A percentile compares a stretch with the other conserved stretches of the same genome.
Conservation (phyloP, 306 rosid species). For the Glycine tomentella region DNA sequence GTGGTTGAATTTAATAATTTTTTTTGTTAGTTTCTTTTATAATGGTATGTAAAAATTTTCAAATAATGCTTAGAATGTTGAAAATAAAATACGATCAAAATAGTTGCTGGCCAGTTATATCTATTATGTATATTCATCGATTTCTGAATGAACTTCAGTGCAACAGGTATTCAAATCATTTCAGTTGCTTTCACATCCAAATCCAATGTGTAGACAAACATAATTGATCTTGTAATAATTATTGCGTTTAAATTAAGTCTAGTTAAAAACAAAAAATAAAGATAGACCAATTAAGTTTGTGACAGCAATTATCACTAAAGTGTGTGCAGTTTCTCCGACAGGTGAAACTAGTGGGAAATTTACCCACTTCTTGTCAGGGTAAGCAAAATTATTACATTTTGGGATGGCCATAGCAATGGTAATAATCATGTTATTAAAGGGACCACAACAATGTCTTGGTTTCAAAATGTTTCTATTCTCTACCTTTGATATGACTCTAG, state of each 20-base stretch:
- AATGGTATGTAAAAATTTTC: not conserved
- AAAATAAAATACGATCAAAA: not conserved
- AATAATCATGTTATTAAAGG: constrained; percentile 44
- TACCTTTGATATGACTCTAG: constrained; percentile 42
- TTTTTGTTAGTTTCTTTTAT: not conserved
- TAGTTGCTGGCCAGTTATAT: not conserved
- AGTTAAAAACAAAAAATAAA: not conserved
- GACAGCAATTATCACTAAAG: constrained; percentile 9
- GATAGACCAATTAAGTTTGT: not conserved
- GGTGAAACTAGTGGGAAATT: constrained; percentile 40
- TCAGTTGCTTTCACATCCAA: not conserved
- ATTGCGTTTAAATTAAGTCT: not conserved
- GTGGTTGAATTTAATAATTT: not conserved
- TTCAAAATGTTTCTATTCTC: constrained; percentile 59
- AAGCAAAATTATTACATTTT: constrained; percentile 34
- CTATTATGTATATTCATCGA: not conserved
- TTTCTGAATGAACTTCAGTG: constrained; percentile 9
- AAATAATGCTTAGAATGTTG: not conserved
- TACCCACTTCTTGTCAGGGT: constrained; percentile 38
- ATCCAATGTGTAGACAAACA: not conserved
- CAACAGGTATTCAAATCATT: constrained; percentile 1
- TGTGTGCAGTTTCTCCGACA: constrained; percentile 45
- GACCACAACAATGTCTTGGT: constrained; percentile 51
- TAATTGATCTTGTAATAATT: constrained; percentile 1
- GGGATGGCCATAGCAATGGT: not conserved